Conservation (phyloP, 129 eudicot species). For the Kitagawia praeruptora region DNA sequence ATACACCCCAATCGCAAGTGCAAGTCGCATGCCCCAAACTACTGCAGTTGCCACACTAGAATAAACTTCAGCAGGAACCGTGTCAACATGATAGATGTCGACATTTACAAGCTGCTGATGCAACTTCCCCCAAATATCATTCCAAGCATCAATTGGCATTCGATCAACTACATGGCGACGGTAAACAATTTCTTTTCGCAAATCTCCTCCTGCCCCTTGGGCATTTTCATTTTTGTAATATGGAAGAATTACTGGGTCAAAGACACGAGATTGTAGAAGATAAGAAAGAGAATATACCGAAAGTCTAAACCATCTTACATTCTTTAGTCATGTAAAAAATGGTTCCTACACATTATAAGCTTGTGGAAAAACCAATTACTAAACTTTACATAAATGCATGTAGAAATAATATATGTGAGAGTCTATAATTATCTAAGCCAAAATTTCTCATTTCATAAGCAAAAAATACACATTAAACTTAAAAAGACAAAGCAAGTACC, state of each 20-base stretch:
- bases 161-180: slow-evolving; percentile 76
- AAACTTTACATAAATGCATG: background rate
- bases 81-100: slow-evolving; percentile 59
- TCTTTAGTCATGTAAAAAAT: background rate
- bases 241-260: slow-evolving; percentile 74
- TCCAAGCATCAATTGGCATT: slow-evolving; percentile 93
- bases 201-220: slow-evolving; percentile 27
- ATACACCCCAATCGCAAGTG: slow-evolving; percentile 66
- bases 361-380: background rate
- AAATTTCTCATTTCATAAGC: background rate
- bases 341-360: background rate
- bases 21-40: slow-evolving; percentile 95
- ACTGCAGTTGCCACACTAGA: slow-evolving; percentile 77
- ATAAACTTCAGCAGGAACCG: slow-evolving; percentile 62
- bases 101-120: slow-evolving; percentile 90
- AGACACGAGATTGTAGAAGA: slow-evolving; percentile 5
- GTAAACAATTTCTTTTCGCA: slow-evolving; percentile 47
- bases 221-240: slow-evolving; percentile 48
- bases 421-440: background rate
- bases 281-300: background rate
- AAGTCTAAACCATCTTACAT: background rate
- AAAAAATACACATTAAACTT: background rate
- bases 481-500: slow-evolving; percentile 33
- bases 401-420: background rate
- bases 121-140: slow-evolving; percentile 83